Base-by-base conservation (phyloP, 2,329 filamentous ascomycete species). In the Teratosphaeria epicoccoides region DNA sequence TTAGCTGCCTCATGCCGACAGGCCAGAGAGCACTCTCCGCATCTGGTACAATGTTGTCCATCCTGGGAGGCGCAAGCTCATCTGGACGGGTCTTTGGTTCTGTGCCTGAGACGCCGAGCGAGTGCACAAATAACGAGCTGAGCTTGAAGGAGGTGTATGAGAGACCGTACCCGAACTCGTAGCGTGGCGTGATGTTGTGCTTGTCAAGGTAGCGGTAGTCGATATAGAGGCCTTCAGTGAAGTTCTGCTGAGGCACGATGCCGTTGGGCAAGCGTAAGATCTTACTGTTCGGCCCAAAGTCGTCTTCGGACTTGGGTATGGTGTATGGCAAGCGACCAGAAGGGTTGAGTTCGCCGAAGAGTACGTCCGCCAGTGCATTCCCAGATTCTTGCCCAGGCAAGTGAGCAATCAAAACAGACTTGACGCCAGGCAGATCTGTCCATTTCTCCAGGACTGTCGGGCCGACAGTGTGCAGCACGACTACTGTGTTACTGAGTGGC, bases 191-290 rank as follows among this genome's bases (percentile, higher is more conserved):
- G 54, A 93, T 83, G 52, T 76, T 74, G 50, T 84, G 69, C 64
- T 85, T 87, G 73, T 95, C 89, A 60, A 96, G 90, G 68, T 90
- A 80, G 11, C 89, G 83, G 70, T 96, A 95, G 72, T 96, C 91
- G 59, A 94, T 83, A 64, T 90, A 90, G 0, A 95, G 71, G 0
- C 88, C 88, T 64, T 95, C 88, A 1, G 76, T 77, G 65, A 93
- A 95, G 57, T 88, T 83, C 59, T 94, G 87, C 63, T 95, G 88
- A 0, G 88, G 87, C 1, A 84, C 74, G 3, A 86, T 71, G 14
- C 76, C 80, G 58, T 87, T 85, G 0, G 85, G 80, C 47, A 81
- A 72, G 62, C 84, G 87, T 57, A 89, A 73, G 37, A 93, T 75
- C 61, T 84, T 77, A 17, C 77, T 85, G 14, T 79, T 81, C 0